phyloP scores from a whole-genome alignment of 352 stramenopile genomes.

The Pythium insidiosum region DNA sequence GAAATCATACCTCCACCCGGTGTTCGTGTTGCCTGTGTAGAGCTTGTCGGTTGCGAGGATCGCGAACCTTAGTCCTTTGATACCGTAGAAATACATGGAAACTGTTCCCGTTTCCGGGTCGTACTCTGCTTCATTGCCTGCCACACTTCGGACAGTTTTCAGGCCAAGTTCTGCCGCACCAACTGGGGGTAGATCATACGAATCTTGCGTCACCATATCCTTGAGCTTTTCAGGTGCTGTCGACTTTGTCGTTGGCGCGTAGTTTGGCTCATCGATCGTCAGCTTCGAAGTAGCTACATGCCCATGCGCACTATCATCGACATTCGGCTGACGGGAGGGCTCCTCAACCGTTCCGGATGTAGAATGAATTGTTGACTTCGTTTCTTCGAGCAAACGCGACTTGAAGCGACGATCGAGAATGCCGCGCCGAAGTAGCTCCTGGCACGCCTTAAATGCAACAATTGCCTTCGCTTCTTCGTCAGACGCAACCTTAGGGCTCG shows the following conservation, averaged over 20 bases:
- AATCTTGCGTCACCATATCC: conserved; percentile 75
- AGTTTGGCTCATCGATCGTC: too few species aligned
- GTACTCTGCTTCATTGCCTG: conserved; percentile 3
- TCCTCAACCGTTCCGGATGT: too few species aligned
- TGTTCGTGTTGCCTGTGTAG: conserved; percentile 78
- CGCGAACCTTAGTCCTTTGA: conserved; percentile 53
- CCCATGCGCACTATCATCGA: too few species aligned
- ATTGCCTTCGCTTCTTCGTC: conserved; percentile 71
- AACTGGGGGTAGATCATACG: conserved; percentile 78
- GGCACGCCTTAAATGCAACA: conserved; percentile 72
- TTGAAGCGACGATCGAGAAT: conserved; percentile 63
- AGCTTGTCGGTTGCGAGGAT: conserved; percentile 72
- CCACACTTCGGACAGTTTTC: conserved; percentile 45
- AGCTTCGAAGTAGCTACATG: too few species aligned
- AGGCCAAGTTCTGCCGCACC: conserved; percentile 67
- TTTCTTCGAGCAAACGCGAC: conserved; percentile 58
- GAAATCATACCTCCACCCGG: conserved; percentile 76
- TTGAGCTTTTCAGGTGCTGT: conserved; percentile 12
- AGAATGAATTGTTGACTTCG: conserved; percentile 23
- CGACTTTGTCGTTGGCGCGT: not conserved
- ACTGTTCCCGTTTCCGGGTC: conserved; percentile 22
- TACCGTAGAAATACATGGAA: conserved; percentile 75
- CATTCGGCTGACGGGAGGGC: too few species aligned
- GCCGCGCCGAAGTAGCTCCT: conserved; percentile 62
- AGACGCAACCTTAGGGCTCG: conserved; percentile 50